Evolutionary conservation across 2,329 filamentous ascomycete species (phyloP), one percentile per base, ranked within the genome.

Genomic region (Nannizzia gypsea): DNA sequence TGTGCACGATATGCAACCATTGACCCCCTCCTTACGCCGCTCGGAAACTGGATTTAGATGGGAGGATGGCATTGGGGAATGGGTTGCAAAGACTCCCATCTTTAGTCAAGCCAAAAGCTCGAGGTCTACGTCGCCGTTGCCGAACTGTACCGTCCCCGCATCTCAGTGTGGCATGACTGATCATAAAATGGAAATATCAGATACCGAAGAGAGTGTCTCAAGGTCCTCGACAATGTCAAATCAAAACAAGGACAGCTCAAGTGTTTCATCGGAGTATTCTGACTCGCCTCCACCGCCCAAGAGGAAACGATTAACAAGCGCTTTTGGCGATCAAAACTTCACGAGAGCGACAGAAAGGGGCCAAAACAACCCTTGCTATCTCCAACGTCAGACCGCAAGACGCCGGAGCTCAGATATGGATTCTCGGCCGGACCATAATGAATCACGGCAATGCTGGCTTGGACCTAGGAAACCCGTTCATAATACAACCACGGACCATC

Each of bases 21-120:
- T 64, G 56, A 65, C 63, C n/a, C 56, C 58, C 5, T 65, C 64
- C 24, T 50, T 61, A 8, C 56, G n/a, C 56, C 44, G 34, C 38
- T 56, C 24, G 36, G 59, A 38, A 60, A 67, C 62, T 40, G 67
- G 63, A 67, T 81, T 74, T 68, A 70, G 77, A 34, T 83, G 80
- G 80, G 80, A 82, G 66, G 79, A 81, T 65, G 77, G 76, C 50
- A 81, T 83, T 66, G 76, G 78, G 38, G 80, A 82, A 67, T 83
- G 80, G 80, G 76, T 83, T 57, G 78, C 74, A 17, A 73, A 56
- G n/a, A 58, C 57, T 20, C 61, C 61, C 2, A 42, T 17, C 22
- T 56, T 56, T 6, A 56, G 34, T 55, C 26, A 34, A 38, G 8
- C 26, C n/a, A 55, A 11, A 55, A 20, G 11, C 11, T 34, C 20